A percentile compares a stretch with the other conserved stretches of the same genome.
These are phyloP conservation scores for Emergomyces orientalis DNA, from an alignment of 2,329 filamentous ascomycete genomes.

Conservation along the genomic window DNA sequence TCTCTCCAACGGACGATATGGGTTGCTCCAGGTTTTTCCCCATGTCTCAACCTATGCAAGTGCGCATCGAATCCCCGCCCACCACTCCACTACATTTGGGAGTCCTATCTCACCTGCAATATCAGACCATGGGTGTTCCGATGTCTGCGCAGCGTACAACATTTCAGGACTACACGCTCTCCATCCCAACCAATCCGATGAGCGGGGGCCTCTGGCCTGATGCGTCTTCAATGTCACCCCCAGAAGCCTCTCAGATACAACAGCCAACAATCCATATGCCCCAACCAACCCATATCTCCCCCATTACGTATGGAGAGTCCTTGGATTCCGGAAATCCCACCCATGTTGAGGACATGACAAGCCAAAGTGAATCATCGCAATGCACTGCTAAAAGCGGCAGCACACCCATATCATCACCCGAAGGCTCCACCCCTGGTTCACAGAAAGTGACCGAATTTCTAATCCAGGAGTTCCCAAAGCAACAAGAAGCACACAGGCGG, in stretches of 20 bases:
- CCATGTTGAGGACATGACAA: conserved; percentile 19
- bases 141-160: conserved; percentile 37
- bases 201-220: conserved; percentile 37
- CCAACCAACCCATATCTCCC: conserved; percentile 29
- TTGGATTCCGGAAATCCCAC: conserved; percentile 23
- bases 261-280: conserved; percentile 25
- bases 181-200: conserved; percentile 30
- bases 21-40: conserved; percentile 27
- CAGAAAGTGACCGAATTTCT: conserved; percentile 33
- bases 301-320: conserved; percentile 31
- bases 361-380: conserved; percentile 25
- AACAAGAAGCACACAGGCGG: conserved; percentile 35
- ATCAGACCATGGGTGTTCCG: conserved; percentile 30
- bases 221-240: conserved; percentile 32
- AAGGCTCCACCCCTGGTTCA: conserved; percentile 10
- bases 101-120: conserved; percentile 31
- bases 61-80: conserved; percentile 37
- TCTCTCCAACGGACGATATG: conserved; percentile 25
- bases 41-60: conserved; percentile 32
- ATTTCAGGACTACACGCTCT: conserved; percentile 34
- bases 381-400: conserved; percentile 26
- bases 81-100: conserved; percentile 34
- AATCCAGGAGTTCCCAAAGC: conserved; percentile 38
- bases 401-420: conserved; percentile 18
- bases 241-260: conserved; percentile 29